A percentile compares a stretch with the other conserved stretches of the same genome.
Conservation (phyloP, 1,284 basidiomycete genomes). For the Pholiota adiposa region DNA sequence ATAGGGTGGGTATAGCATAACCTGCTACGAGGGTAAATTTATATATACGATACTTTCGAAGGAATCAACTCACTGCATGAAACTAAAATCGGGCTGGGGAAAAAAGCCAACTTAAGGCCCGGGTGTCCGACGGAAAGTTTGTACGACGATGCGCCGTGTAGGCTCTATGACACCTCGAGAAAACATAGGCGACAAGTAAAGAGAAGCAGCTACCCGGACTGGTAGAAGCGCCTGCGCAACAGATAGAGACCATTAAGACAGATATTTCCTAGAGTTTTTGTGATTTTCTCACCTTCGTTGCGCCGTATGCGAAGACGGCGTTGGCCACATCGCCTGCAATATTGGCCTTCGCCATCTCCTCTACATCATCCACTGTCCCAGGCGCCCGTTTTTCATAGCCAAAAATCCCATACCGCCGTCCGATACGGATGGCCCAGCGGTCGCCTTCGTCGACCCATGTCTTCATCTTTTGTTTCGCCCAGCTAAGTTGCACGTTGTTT, state of each 20-base stretch:
- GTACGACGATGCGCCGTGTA: constrained; percentile 34
- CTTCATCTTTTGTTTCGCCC: constrained; percentile 44
- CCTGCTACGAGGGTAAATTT: no score
- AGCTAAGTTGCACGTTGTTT: constrained; percentile 27
- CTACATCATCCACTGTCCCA: constrained; percentile 28
- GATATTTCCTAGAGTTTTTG: background rate
- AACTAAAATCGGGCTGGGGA: no score
- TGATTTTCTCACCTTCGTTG: constrained; percentile 69
- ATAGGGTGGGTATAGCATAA: background rate
- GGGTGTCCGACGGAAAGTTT: constrained; percentile 31
- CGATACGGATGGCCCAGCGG: constrained; percentile 71
- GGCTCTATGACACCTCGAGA: constrained; percentile 72
- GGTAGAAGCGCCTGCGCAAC: constrained; percentile 72
- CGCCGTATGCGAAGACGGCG: constrained; percentile 82
- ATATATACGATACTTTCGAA: no score
- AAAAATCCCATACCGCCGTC: constrained; percentile 80
- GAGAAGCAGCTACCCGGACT: constrained; percentile 72
- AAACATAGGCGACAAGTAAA: constrained; percentile 79
- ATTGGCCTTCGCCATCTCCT: constrained; percentile 29
- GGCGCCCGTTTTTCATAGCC: constrained; percentile 68
- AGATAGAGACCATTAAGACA: constrained; percentile 13
- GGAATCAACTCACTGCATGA: no score
- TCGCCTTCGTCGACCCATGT: constrained; percentile 80
- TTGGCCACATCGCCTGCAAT: constrained; percentile 77
- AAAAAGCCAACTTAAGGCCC: no score